Base-by-base conservation (phyloP, 1,139 yeast genomes). In the Protomyces lactucae-debilis region DNA sequence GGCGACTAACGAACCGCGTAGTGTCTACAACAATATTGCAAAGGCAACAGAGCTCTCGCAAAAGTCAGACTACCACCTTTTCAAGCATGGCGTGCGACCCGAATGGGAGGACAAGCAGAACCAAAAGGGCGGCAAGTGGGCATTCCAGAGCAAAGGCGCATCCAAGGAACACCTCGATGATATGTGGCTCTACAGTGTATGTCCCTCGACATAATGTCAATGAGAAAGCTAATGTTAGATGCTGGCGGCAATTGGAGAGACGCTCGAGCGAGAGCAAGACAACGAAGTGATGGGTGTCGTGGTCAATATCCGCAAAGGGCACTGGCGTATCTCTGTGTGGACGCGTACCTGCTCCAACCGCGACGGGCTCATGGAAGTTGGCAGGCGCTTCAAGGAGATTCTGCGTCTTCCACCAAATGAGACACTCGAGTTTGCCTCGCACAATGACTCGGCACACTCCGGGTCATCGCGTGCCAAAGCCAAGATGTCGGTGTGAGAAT, bases 71-170 rank as follows among this genome's bases (percentile, higher is more conserved):
- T 93, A 93, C 79, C 97, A 95, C 76, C 84, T 93, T 74, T 93
- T 95, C 82, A 88, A 93, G 79, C 88, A 88, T 75, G 97, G 93
- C 65, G 85, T 95, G 72, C 88, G 91, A 76, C 99, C 99, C 65
- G 98, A 93, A 80, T 93, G 99, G 99, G 99, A 93, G 81, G 98
- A 93, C 77, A 81, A 79, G 65, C 83, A 85, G 71, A 95, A 95
- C 79, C 77, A 91, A 68, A 82, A 85, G 71, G 99, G 99, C 74
- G 99, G 99, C 73, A 90, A 89, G 79, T 93, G 97, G 97, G 83
- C 89, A 52, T 88, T 84, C 78, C 86, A 83, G 76, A 85, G 87
- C 78, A 85, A 81, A 76, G 83, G 84, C 71, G 87, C 82, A 69
- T 80, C 80, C 67, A 77, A 78, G 66, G 78, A 78, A 55, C 85